Conservation (phyloP, 495 filamentous ascomycete species). For the Cenococcum geophilum region DNA sequence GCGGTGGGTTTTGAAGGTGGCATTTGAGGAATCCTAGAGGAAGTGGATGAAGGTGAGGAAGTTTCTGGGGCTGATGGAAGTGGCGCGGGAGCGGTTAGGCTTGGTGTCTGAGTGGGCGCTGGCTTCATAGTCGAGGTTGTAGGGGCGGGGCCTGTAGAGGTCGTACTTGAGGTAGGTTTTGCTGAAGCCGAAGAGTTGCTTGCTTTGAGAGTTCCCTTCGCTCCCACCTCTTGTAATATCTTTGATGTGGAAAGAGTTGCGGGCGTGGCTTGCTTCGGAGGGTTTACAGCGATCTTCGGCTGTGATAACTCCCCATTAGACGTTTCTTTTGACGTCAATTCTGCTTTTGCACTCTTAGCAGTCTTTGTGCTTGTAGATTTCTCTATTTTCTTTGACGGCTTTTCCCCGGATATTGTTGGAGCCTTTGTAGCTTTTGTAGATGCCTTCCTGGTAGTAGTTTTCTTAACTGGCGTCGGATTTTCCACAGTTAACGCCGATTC, state of each 20-base stretch:
- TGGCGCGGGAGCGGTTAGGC: neutral
- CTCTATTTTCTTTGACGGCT: constrained; percentile 4
- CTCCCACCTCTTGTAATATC: constrained; percentile 23
- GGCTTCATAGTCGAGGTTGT: neutral
- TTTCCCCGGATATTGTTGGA: neutral
- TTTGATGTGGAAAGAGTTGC: constrained; percentile 13
- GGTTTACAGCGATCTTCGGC: neutral
- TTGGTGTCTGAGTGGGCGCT: neutral
- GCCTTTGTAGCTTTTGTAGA: constrained; percentile 8
- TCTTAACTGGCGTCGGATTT: neutral
- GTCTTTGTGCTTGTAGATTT: neutral
- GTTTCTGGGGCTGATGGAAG: neutral
- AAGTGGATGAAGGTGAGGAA: neutral
- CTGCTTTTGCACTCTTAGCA: neutral
- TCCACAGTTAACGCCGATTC: neutral
- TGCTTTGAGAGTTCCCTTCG: constrained; percentile 11
- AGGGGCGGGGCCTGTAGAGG: neutral
- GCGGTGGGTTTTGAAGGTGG: neutral
- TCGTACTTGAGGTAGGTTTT: neutral
- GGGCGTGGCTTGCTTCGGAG: neutral
- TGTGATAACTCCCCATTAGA: neutral
- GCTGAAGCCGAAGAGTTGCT: neutral
- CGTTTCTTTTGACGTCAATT: neutral
- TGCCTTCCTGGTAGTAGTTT: constrained; percentile 2
- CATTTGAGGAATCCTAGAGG: neutral